Evolutionary conservation across 2,329 filamentous ascomycete genomes (phyloP), one percentile per base, ranked within the genome.

Genomic region (Colletotrichum camelliae): DNA sequence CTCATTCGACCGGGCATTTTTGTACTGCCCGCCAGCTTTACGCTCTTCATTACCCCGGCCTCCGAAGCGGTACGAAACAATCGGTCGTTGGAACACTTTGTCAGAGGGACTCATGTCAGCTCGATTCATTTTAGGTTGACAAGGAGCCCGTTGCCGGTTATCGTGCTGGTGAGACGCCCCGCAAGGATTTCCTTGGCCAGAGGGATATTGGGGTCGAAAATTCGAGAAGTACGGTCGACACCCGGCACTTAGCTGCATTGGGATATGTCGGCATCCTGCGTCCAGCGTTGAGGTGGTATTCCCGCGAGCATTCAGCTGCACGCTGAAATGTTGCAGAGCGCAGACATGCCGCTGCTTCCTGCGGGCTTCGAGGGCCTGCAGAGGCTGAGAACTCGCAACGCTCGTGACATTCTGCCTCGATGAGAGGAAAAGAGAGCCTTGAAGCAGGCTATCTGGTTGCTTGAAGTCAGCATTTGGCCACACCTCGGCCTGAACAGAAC

Each of bases 121-220:
- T 39, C 58, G 66, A 48, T 33, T 73, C 64, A 69, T 55, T 39
- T 75, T 69, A 66, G 70, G 70, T 69, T 65, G 70, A 52, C 65
- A 62, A 67, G 62, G 64, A 64, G 37, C 37, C 33, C 65, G 35
- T 29, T 24, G 65, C 70, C 27, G 64, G 70, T 60, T 73, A 60
- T 76, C 64, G 64, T 76, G 70, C 65, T 57, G 24, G 55, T 37
- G 64, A 68, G 58, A 73, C 35, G 48, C 64, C 33, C 43, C 43
- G 70, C 64, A 76, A 65, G 74, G 70, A 33, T 55, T 18, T 66
- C 70, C 74, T 73, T 76, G 74, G 65, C 48, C 33, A n/a, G 15
- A 60, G 15, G 58, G 64, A 74, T 65, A 52, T 74, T 74, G 58
- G 58, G 39, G 65, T 74, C 70, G 70, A 74, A 69, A 68, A 69